A percentile compares a stretch with the other conserved stretches of the same genome.
Conservation (phyloP, 164 flowering plant genomes). For the Kingdonia uniflora region DNA sequence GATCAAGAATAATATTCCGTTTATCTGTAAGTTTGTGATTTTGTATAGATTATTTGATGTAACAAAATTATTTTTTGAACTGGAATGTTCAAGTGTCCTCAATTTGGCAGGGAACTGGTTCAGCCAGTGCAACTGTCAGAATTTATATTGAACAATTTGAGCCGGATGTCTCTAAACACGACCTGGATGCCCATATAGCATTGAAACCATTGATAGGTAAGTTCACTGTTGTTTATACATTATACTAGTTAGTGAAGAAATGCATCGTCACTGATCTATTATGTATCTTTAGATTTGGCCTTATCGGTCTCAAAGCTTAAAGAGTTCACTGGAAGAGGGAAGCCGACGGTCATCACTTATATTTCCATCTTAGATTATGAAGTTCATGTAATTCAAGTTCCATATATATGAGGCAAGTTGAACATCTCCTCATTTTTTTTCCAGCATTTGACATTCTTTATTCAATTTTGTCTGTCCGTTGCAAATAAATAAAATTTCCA, state of each 20-base stretch:
- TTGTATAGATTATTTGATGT: not conserved
- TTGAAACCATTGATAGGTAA: constrained; percentile 83
- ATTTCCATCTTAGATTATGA: not conserved
- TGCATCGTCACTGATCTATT: constrained; percentile 3
- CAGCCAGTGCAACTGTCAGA: constrained; percentile 93
- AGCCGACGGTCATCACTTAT: constrained; percentile 97
- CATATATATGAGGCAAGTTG: constrained; percentile 6
- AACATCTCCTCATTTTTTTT: constrained; percentile 1
- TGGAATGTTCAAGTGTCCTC: not conserved
- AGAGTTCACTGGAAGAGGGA: constrained; percentile 93
- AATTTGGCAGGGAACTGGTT: constrained; percentile 84
- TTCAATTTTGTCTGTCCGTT: constrained; percentile 14
- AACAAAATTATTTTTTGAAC: not conserved
- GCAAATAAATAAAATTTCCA: not conserved
- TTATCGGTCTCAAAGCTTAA: constrained; percentile 74
- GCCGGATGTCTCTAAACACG: constrained; percentile 74
- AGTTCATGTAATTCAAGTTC: constrained; percentile 3
- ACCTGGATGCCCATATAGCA: constrained; percentile 84
- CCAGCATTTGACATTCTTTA: constrained; percentile 1
- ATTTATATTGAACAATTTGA: constrained; percentile 88
- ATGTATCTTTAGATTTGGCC: constrained; percentile 57
- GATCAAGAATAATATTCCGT: constrained; percentile 90
- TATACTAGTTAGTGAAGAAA: not conserved
- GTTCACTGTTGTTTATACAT: constrained; percentile 8
- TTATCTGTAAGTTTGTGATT: constrained; percentile 52